These are phyloP conservation scores for Erythrobasidium yunnanense DNA, from an alignment of 768 basidiomycete species.

Conservation along the genomic window DNA sequence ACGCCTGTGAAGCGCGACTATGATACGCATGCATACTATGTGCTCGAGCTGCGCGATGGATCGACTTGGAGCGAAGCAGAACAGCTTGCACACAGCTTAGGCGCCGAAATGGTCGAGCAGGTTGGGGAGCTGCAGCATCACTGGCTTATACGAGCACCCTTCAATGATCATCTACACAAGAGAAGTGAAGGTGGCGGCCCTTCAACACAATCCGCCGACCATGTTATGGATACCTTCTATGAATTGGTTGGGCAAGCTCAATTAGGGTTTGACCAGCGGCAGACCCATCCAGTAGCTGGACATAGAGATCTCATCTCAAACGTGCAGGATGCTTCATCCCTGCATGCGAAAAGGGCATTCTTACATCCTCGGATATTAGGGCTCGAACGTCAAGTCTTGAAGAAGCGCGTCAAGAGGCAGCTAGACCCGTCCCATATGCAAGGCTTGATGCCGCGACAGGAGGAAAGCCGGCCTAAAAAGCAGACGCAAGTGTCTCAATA, in stretches of 20 bases:
- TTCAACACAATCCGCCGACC: conserved; percentile 47
- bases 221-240: conserved; percentile 12
- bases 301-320: background rate
- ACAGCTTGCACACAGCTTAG: conserved; percentile 54
- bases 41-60: conserved; percentile 35
- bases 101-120: conserved; percentile 75
- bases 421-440: conserved; percentile 29
- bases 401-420: conserved; percentile 41
- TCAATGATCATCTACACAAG: conserved; percentile 7
- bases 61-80: conserved; percentile 30
- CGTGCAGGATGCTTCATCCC: background rate
- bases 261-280: too few species aligned
- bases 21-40: conserved; percentile 61
- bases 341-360: background rate
- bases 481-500: conserved; percentile 16
- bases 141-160: conserved; percentile 63
- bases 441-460: background rate
- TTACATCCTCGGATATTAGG: conserved; percentile 32
- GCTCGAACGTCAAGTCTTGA: conserved; percentile 38
- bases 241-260: conserved; percentile 20
- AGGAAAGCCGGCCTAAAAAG: conserved; percentile 2
- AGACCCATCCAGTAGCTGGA: too few species aligned
- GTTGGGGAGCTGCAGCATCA: conserved; percentile 68
- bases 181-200: conserved; percentile 29
- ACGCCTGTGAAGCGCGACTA: conserved; percentile 41